Conservation (phyloP, 2,329 filamentous ascomycete species). For the Fusarium neocosmosporiellum region DNA sequence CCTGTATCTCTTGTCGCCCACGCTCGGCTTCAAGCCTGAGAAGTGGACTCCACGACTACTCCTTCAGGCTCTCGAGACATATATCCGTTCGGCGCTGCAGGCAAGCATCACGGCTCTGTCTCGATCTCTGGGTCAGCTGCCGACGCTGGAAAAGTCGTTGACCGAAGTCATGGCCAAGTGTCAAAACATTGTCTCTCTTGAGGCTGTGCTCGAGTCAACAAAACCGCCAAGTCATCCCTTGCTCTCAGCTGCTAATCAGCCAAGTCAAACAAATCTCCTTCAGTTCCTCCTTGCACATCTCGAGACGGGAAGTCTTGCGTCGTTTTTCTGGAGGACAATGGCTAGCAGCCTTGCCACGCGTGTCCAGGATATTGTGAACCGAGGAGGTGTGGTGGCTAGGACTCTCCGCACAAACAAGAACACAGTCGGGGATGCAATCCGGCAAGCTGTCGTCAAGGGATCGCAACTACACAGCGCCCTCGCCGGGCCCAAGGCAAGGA, state of each 20-base stretch:
- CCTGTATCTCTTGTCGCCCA: slow-evolving; percentile 84
- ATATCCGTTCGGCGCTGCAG: slow-evolving; percentile 83
- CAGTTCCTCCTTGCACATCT: slow-evolving; percentile 79
- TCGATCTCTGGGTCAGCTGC: slow-evolving; percentile 81
- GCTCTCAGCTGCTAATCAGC: slow-evolving; percentile 54
- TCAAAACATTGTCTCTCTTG: slow-evolving; percentile 90
- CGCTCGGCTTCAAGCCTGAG: slow-evolving; percentile 62
- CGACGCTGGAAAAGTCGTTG: slow-evolving; percentile 83
- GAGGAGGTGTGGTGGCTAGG: slow-evolving; percentile 85
- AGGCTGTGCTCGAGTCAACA: slow-evolving; percentile 77
- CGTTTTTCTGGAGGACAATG: slow-evolving; percentile 93
- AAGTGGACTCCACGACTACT: slow-evolving; percentile 76
- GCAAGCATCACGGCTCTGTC: slow-evolving; percentile 80
- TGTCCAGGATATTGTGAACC: slow-evolving; percentile 85
- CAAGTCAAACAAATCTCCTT: slow-evolving; percentile 66
- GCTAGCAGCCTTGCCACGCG: slow-evolving; percentile 80
- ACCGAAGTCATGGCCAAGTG: slow-evolving; percentile 85
- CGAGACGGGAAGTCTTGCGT: slow-evolving; percentile 87
- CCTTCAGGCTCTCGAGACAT: slow-evolving; percentile 80
- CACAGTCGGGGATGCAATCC: slow-evolving; percentile 79
- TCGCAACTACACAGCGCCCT: slow-evolving; percentile 73
- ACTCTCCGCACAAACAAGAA: slow-evolving; percentile 82
- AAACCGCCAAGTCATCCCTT: slow-evolving; percentile 77
- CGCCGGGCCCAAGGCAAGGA: slow-evolving; percentile 55
- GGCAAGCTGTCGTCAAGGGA: slow-evolving; percentile 85